A percentile compares a stretch with the other conserved stretches of the same genome.
Evolutionary conservation across 805 yeast species (phyloP).

Genomic region (Metschnikowia matae): DNA sequence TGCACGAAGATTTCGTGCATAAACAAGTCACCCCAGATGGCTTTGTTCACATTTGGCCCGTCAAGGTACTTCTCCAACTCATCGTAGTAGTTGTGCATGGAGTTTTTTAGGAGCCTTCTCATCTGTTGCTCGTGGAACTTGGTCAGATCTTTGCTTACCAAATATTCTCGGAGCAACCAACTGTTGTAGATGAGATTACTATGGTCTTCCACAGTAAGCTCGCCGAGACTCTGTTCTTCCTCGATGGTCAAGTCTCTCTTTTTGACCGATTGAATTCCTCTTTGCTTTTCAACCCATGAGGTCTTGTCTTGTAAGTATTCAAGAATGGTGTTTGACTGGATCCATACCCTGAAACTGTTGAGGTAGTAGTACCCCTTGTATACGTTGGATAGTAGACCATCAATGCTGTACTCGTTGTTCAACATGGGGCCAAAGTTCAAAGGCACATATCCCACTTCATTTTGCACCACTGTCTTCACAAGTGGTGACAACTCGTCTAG

Average conservation of each 20-base stretch:
- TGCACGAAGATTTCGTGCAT: conserved; percentile 21
- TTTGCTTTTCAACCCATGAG: conserved; percentile 21
- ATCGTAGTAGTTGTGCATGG: conserved; percentile 3
- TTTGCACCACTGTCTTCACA: conserved; percentile 14
- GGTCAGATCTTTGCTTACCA: conserved; percentile 22
- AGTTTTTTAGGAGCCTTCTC: conserved; percentile 8
- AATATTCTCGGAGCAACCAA: conserved; percentile 24
- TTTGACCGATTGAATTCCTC: neutral
- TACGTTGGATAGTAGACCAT: conserved; percentile 4
- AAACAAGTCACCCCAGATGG: conserved; percentile 27
- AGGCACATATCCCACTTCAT: conserved; percentile 30
- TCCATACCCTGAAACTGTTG: conserved; percentile 14
- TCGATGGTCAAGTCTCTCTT: neutral
- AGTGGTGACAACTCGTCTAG: conserved; percentile 21
- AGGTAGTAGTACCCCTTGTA: conserved; percentile 7
- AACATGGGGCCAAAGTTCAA: conserved; percentile 23
- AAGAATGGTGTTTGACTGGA: conserved; percentile 18
- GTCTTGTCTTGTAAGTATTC: conserved; percentile 23
- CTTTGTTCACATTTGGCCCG: conserved; percentile 15
- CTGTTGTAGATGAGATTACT: conserved; percentile 24
- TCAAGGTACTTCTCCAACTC: conserved; percentile 4
- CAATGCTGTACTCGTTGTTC: conserved; percentile 25
- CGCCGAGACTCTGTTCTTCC: conserved; percentile 9
- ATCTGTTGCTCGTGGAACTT: conserved; percentile 28
- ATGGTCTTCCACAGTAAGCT: conserved; percentile 23